A percentile compares a stretch with the other conserved stretches of the same genome.
Conservation (phyloP, 176 grass and related monocot genomes). For the Hyparrhenia diplandra region DNA sequence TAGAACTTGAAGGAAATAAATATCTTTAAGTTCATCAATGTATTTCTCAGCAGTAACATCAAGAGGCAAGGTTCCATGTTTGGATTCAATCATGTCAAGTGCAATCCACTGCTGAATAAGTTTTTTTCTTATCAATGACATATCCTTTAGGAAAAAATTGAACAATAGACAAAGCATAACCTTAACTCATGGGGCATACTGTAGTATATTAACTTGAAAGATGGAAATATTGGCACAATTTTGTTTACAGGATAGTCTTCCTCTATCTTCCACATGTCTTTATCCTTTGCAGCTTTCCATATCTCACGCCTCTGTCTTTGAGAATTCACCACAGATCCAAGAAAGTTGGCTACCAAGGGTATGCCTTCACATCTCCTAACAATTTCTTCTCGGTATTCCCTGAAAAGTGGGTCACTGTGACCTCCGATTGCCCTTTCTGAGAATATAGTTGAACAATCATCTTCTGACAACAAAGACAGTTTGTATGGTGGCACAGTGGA, state of each 20-base stretch:
- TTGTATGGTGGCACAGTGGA: conserved; percentile 23
- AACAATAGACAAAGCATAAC: conserved; percentile 56
- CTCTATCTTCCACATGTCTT: conserved; percentile 43
- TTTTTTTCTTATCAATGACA: conserved; percentile 34
- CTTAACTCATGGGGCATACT: conserved; percentile 48
- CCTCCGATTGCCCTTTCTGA: conserved; percentile 35
- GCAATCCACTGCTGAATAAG: conserved; percentile 55
- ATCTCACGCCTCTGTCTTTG: conserved; percentile 35
- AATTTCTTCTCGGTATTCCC: conserved; percentile 43
- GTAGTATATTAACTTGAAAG: conserved; percentile 47
- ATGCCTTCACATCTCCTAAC: conserved; percentile 42
- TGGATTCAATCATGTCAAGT: conserved; percentile 52
- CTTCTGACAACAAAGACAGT: conserved; percentile 40
- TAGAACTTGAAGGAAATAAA: conserved; percentile 39
- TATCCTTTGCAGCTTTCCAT: conserved; percentile 34
- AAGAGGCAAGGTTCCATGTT: conserved; percentile 41
- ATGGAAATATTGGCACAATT: conserved; percentile 31
- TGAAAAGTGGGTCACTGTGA: conserved; percentile 25
- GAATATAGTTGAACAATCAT: conserved; percentile 45
- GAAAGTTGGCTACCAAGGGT: conserved; percentile 47
- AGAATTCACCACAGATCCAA: conserved; percentile 43
- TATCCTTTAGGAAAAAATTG: conserved; percentile 54
- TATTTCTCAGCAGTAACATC: conserved; percentile 48
- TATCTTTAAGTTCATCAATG: conserved; percentile 45
- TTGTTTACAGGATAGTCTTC: conserved; percentile 42